Base-by-base conservation (phyloP, 805 yeast species). In the Isabelozyma rhagii region DNA sequence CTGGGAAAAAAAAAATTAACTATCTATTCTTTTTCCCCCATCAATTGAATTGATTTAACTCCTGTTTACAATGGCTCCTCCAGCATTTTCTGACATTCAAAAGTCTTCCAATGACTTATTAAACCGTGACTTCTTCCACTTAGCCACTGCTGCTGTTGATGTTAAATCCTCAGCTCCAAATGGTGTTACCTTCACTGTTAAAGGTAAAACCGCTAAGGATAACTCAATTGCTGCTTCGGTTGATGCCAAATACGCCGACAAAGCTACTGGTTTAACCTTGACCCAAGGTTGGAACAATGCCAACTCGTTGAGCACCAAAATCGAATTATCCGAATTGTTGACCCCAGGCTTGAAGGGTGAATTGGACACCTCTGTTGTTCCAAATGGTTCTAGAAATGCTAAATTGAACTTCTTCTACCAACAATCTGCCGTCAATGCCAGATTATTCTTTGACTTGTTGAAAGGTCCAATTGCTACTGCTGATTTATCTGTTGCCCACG, bases 241-340 rank as follows among this genome's bases (percentile, higher is more conserved):
- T 51, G 98, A 94, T 76, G 88, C 96, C 63, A 90, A 89, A 80
- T 89, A 86, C 80, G 75, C 88, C 54, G 99, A 94, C 83, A 90
- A 90, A 81, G 81, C 91, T 55, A 79, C 94, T 55, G 97, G 97
- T 57, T 79, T 94, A 66, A 84, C 97, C 57, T 78, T 94, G 67
- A 91, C 97, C 61, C 98, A 94, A 81, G 97, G 97, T 68, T 92
- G 98, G 97, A 86, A 92, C 78, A 89, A 96, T 63, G 86, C 96
- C 72, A 93, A 93, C 74, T 81, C 87, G 57, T 79, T 94, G 68
- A 87, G 83, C 80, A 89, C 98, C 78, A 93, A 90, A 82, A 81
- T 94, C 62, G 97, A 93, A 79, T 81, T 94, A 64, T 81, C 85
- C 52, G 96, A 92, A 73, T 87, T 90, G 63, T 82, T 93, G 75